Evolutionary conservation across 306 rosid species (phyloP).

Genomic region (Cucurbita ficifolia): DNA sequence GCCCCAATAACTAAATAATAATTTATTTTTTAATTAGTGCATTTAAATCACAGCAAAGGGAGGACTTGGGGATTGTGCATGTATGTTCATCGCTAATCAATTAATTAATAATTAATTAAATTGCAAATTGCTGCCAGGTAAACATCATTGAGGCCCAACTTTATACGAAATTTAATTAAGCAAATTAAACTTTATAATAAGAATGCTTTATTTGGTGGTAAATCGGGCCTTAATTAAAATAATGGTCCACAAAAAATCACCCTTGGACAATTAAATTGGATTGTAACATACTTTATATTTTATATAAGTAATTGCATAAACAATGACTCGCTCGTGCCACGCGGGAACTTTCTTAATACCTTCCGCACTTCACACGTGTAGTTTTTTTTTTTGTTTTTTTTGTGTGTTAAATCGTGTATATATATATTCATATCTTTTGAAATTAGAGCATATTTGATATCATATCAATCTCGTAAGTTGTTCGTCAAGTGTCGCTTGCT

Average conservation of each 20-base stretch:
- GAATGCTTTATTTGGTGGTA: neutral
- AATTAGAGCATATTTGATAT: too few relatives aligned
- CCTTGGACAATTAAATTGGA: neutral
- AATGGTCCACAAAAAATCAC: neutral
- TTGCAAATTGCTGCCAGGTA: neutral
- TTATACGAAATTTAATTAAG: neutral
- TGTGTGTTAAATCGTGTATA: too few relatives aligned
- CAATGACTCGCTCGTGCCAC: neutral
- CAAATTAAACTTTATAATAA: neutral
- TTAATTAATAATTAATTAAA: neutral
- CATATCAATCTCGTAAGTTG: too few relatives aligned
- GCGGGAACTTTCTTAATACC: neutral
- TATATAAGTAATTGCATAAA: neutral
- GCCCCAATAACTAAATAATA: neutral
- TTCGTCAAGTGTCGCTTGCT: too few relatives aligned
- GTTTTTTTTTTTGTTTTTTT: neutral
- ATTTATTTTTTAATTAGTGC: neutral
- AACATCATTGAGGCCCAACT: neutral
- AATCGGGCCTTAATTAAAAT: neutral
- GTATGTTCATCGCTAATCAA: neutral
- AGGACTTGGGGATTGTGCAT: neutral
- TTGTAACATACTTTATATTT: neutral
- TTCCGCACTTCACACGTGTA: neutral
- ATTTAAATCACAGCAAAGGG: neutral
- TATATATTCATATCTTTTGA: too few relatives aligned